These are phyloP conservation scores for Fraxinus excelsior DNA, from an alignment of 257 asterid species.

Conservation along the genomic window DNA sequence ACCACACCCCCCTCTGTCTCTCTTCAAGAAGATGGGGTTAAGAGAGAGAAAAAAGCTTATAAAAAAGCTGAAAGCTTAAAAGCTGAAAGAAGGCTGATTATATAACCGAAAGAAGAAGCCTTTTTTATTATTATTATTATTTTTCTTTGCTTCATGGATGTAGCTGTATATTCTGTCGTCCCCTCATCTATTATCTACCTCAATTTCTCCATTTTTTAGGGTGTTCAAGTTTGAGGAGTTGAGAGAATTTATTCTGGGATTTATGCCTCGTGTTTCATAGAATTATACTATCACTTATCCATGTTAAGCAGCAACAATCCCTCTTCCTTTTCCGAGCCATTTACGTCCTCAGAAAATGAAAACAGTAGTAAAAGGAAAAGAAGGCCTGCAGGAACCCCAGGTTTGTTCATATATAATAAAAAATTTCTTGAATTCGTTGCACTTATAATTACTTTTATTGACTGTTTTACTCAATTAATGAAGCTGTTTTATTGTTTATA, in stretches of 20 bases:
- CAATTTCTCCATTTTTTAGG: not conserved
- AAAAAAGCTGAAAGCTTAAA: slow-evolving; percentile 36
- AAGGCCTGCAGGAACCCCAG: slow-evolving; percentile 43
- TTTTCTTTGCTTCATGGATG: slow-evolving; percentile 15
- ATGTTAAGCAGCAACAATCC: slow-evolving; percentile 36
- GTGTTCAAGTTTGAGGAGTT: not conserved
- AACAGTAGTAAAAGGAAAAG: slow-evolving; percentile 27
- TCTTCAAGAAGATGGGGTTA: slow-evolving; percentile 26
- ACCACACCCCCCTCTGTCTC: not conserved
- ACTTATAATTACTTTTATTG: not conserved
- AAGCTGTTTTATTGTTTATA: slow-evolving; percentile 5
- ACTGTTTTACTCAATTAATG: no score
- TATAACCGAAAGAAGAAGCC: slow-evolving; percentile 9
- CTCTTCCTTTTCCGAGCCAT: slow-evolving; percentile 36
- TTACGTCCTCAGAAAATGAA: slow-evolving; percentile 31
- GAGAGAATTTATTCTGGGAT: not conserved
- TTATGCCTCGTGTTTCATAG: not conserved
- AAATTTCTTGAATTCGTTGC: not conserved
- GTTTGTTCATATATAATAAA: slow-evolving; percentile 7
- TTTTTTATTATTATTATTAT: slow-evolving; percentile 3
- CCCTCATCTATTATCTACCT: not conserved
- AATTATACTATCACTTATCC: not conserved
- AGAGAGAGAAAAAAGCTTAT: slow-evolving; percentile 11
- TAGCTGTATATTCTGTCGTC: slow-evolving; percentile 10
- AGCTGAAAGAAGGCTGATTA: slow-evolving; percentile 40